phyloP scores from a whole-genome alignment of 2,329 filamentous ascomycete genomes.

The Emydomyces testavorans region DNA sequence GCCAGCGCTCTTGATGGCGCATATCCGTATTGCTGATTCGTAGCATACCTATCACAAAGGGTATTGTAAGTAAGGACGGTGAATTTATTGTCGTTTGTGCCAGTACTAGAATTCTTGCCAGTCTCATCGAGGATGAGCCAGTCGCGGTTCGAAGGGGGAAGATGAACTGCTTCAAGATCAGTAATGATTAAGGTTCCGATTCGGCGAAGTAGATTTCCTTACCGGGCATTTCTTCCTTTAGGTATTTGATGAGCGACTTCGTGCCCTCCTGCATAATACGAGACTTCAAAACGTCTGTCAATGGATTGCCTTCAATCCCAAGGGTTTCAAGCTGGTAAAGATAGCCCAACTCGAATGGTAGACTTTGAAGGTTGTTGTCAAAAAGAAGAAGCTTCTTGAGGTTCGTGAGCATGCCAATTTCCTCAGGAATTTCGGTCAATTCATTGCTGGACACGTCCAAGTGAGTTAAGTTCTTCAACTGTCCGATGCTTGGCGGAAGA shows the following conservation, averaged over 20 bases:
- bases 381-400: conserved; percentile 76
- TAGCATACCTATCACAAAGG: conserved; percentile 86
- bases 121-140: conserved; percentile 61
- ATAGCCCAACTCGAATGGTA: conserved; percentile 80
- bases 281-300: conserved; percentile 64
- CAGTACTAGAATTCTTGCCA: conserved; percentile 34
- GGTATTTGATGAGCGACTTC: conserved; percentile 65
- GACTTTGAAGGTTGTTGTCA: conserved; percentile 71
- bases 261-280: conserved; percentile 82
- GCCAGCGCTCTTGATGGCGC: conserved; percentile 67
- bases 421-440: conserved; percentile 66
- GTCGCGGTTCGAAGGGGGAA: conserved; percentile 63
- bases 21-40: conserved; percentile 75
- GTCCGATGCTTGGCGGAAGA: conserved; percentile 70
- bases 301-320: conserved; percentile 82
- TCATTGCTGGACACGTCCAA: conserved; percentile 86
- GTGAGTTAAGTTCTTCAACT: conserved; percentile 66
- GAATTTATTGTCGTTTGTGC: conserved; percentile 51
- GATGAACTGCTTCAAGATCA: conserved; percentile 48
- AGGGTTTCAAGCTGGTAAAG: conserved; percentile 79
- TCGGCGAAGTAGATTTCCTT: conserved; percentile 32
- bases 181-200: conserved; percentile 13
- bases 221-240: conserved; percentile 80
- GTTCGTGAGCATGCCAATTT: conserved; percentile 94
- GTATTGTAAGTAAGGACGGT: conserved; percentile 92